Evolutionary conservation across 2,329 filamentous ascomycete species (phyloP), one percentile per base, ranked within the genome.

Genomic region (Penicillium rolfsii): DNA sequence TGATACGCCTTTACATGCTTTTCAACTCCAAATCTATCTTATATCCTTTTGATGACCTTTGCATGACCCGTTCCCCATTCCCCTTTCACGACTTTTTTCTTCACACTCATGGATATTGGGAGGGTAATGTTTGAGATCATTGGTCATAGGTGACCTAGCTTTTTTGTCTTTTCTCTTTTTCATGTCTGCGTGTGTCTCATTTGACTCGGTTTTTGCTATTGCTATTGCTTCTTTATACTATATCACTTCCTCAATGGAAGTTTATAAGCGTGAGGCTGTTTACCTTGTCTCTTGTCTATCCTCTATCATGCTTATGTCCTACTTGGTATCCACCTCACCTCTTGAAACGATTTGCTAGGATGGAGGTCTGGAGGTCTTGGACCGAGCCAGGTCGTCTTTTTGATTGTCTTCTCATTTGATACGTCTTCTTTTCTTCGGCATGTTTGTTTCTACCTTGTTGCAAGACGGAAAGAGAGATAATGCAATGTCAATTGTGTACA

Each of bases 11-110:
- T 48, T 16, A 30, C 5, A 36, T 50, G 30, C 11, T 14, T 26
- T 38, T 36, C 54, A 45, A 12, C 48, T 36, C 56, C 43, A 56
- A 64, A 64, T 62, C 1, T 22, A 22, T 22, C 19, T 22, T 68
- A 67, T 64, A 69, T 60, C 46, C 57, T 49, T 57, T 22, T 68
- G 67, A 69, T 69, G 68, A 69, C 60, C 55, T 61, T 54, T 48
- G 59, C 58, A 68, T 67, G 67, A 68, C 62, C 56, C 26, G 26
- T 24, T 16, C 11, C n/a, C 43, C 22, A 56, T 61, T 61, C 41
- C 46, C 57, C 49, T 41, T 58, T 35, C 9, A 69, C 61, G 64
- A 63, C 55, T 59, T 60, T 19, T 19, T 19, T 22, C 4, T 57
- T 58, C 36, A 57, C 45, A 22, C 56, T 38, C 64, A 54, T 59